A percentile compares a stretch with the other conserved stretches of the same genome.
Evolutionary conservation across 768 basidiomycete species (phyloP).

Genomic region (Kwoniella bestiolae): DNA sequence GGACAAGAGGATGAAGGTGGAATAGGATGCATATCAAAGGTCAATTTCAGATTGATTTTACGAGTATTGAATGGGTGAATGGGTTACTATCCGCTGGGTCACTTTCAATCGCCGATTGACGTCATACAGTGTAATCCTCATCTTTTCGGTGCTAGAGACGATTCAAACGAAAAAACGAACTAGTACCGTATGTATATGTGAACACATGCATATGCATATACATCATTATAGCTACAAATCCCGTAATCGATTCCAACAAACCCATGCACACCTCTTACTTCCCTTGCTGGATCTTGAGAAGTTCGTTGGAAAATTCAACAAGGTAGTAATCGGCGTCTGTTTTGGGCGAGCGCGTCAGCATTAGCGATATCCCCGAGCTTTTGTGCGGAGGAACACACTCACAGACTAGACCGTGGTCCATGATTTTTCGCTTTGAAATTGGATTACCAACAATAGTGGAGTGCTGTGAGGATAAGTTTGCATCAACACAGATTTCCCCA

Average conservation of each 20-base stretch:
- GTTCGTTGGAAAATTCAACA: conserved; percentile 47
- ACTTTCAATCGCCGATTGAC: no score
- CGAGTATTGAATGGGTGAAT: no score
- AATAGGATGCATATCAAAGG: no score
- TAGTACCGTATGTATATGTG: no score
- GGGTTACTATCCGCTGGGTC: no score
- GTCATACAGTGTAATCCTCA: no score
- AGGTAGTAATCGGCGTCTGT: conserved; percentile 53
- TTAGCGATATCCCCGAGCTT: neutral
- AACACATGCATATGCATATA: no score
- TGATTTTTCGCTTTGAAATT: conserved; percentile 20
- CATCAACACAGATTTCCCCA: no score
- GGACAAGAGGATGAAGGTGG: no score
- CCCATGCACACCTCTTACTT: neutral
- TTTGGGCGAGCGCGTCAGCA: neutral
- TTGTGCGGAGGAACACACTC: conserved; percentile 18
- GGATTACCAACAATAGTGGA: conserved; percentile 49
- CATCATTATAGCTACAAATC: neutral
- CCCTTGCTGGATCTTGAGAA: conserved; percentile 39
- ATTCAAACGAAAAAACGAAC: no score
- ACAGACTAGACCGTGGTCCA: conserved; percentile 52
- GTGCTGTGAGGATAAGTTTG: conserved; percentile 30
- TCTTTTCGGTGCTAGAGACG: no score
- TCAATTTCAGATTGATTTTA: no score
- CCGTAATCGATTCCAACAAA: neutral